These are phyloP conservation scores for Paramecium octaurelia DNA, from an alignment of 73 alveolate genomes.

Conservation along the genomic window DNA sequence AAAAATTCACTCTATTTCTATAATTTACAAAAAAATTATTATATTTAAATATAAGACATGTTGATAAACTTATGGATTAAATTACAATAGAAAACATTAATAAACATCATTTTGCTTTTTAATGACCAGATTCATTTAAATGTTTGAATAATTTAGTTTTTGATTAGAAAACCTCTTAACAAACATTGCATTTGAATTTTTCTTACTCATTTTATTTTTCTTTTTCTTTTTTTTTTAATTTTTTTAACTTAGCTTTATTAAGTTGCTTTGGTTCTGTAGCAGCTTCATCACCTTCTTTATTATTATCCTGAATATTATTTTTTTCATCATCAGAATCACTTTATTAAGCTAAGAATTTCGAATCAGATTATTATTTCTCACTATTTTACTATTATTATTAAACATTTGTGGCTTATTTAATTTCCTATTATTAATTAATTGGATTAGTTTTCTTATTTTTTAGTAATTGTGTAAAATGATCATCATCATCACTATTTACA, in stretches of 20 bases:
- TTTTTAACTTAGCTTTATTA: constrained; percentile 65
- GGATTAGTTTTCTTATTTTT: constrained; percentile 53
- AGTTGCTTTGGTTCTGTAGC: constrained; percentile 46
- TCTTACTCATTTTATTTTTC: constrained; percentile 5
- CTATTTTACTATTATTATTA: constrained; percentile 58
- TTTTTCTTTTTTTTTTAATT: constrained; percentile 63
- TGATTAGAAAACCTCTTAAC: constrained; percentile 64
- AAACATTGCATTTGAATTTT: constrained; percentile 65
- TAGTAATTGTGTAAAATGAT: constrained; percentile 20
- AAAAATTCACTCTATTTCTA: too few relatives aligned
- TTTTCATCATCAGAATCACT: constrained; percentile 25
- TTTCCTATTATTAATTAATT: background rate
- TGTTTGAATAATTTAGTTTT: constrained; percentile 74
- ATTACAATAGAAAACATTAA: background rate
- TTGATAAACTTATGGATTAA: background rate
- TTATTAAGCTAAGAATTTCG: constrained; percentile 19
- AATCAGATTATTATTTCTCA: constrained; percentile 58
- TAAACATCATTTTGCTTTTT: constrained; percentile 54
- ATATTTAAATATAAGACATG: background rate
- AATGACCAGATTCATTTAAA: constrained; percentile 74
- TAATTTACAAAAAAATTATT: too few relatives aligned
- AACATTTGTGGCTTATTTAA: background rate
- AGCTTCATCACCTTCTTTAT: constrained; percentile 44
- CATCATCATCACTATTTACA: constrained; percentile 55
- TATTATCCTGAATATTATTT: background rate